Conservation (phyloP, 768 basidiomycete species). For the Mycena venus region DNA sequence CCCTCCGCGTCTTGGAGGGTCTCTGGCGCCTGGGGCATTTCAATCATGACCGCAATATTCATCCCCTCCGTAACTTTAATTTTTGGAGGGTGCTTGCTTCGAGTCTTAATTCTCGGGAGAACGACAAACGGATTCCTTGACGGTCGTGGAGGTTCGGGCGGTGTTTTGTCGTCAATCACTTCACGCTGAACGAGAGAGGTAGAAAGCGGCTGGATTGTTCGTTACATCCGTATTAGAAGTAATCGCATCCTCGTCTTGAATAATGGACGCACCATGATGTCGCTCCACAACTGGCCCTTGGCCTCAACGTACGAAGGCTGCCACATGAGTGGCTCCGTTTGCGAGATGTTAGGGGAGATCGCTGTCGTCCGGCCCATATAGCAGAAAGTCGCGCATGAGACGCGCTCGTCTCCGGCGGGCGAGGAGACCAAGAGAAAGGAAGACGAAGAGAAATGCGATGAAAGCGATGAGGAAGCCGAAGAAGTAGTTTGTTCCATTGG, state of each 20-base stretch:
- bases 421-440: constrained; percentile 25
- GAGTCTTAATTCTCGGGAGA: neutral
- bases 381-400: constrained; percentile 16
- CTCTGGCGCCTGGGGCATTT: constrained; percentile 19
- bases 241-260: too few species aligned
- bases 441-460: constrained; percentile 24
- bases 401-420: constrained; percentile 27
- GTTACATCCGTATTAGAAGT: neutral
- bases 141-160: neutral
- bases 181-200: constrained; percentile 16
- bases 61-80: constrained; percentile 21
- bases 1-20: neutral
- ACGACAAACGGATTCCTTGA: neutral
- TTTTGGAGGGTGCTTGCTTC: neutral
- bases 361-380: constrained; percentile 22
- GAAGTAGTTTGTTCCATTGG: constrained; percentile 22
- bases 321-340: constrained; percentile 28
- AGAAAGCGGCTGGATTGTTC: constrained; percentile 23
- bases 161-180: neutral
- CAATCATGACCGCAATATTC: constrained; percentile 23
- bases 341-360: neutral
- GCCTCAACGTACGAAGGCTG: constrained; percentile 16
- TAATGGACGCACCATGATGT: constrained; percentile 26
- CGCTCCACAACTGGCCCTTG: constrained; percentile 7
- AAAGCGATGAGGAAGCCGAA: constrained; percentile 29